These are phyloP conservation scores for Parastagonospora nodorum DNA, from an alignment of 2,329 filamentous ascomycete genomes.

Conservation along the genomic window DNA sequence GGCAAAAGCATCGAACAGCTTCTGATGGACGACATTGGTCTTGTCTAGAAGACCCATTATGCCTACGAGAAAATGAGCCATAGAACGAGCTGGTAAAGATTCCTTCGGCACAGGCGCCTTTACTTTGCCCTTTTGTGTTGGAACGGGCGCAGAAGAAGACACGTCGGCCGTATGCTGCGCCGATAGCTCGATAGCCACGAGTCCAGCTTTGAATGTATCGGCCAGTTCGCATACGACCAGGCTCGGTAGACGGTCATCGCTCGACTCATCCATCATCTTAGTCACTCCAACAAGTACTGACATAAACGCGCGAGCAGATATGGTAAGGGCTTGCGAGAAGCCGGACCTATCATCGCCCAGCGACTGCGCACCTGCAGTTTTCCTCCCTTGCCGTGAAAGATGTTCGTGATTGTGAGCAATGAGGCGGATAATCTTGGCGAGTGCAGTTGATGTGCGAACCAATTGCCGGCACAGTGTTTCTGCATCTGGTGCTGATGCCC, in stretches of 20 bases:
- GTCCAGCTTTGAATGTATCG: slow-evolving; percentile 44
- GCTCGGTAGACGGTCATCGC: slow-evolving; percentile 18
- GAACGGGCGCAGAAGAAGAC: not conserved
- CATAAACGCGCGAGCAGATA: slow-evolving; percentile 38
- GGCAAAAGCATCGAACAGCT: slow-evolving; percentile 52
- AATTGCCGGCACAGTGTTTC: slow-evolving; percentile 33
- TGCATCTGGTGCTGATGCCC: slow-evolving; percentile 14
- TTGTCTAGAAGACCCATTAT: slow-evolving; percentile 46
- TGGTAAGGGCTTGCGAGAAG: slow-evolving; percentile 30
- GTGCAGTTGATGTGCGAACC: slow-evolving; percentile 23
- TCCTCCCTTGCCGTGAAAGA: slow-evolving; percentile 15
- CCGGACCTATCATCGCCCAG: slow-evolving; percentile 32
- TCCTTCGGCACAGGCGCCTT: slow-evolving; percentile 22
- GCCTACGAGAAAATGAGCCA: slow-evolving; percentile 44
- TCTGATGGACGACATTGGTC: slow-evolving; percentile 40
- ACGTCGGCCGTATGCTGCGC: slow-evolving; percentile 27
- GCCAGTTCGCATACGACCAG: slow-evolving; percentile 40
- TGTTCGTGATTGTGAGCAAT: slow-evolving; percentile 26
- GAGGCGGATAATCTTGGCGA: slow-evolving; percentile 30
- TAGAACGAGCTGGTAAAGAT: slow-evolving; percentile 25
- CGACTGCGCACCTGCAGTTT: slow-evolving; percentile 10
- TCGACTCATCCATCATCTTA: slow-evolving; percentile 20
- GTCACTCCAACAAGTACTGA: slow-evolving; percentile 37
- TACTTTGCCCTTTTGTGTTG: slow-evolving; percentile 12
- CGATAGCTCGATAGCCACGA: slow-evolving; percentile 37